phyloP scores from a whole-genome alignment of 2,329 filamentous ascomycete genomes.

The Claviceps sp. region DNA sequence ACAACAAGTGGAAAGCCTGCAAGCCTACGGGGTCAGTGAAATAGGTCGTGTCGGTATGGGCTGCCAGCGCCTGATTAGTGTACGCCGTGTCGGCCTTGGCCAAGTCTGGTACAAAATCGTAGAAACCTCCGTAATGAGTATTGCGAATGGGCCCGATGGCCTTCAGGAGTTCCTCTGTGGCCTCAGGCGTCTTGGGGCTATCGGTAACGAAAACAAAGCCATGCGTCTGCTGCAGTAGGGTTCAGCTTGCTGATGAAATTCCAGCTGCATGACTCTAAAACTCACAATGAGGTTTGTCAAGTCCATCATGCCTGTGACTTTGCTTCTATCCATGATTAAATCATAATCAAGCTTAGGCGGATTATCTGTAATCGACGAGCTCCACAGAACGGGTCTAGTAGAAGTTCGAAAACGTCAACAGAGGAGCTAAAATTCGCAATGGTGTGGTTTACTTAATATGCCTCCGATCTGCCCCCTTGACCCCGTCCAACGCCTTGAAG shows the following conservation, averaged over 20 bases:
- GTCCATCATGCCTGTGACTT: constrained; percentile 38
- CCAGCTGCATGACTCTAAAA: not conserved
- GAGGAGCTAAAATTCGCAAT: not conserved
- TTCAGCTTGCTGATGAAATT: constrained; percentile 1
- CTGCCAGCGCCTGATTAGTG: constrained; percentile 67
- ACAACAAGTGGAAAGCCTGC: constrained; percentile 85
- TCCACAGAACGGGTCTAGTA: constrained; percentile 13
- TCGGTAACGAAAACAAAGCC: constrained; percentile 69
- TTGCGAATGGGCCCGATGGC: constrained; percentile 75
- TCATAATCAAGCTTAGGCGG: constrained; percentile 49
- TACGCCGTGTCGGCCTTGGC: constrained; percentile 85
- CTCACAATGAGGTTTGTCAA: constrained; percentile 54
- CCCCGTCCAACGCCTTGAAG: constrained; percentile 7
- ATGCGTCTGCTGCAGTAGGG: constrained; percentile 37
- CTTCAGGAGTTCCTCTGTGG: constrained; percentile 62
- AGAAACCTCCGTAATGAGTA: constrained; percentile 75
- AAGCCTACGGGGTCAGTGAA: constrained; percentile 86
- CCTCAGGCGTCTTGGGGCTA: constrained; percentile 52
- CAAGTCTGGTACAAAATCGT: constrained; percentile 80
- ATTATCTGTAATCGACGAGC: constrained; percentile 18
- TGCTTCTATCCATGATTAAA: constrained; percentile 39
- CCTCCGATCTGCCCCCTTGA: constrained; percentile 23
- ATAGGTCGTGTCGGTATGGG: constrained; percentile 92
- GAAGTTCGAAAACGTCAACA: not conserved
- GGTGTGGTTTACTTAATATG: constrained; percentile 4